phyloP scores from a whole-genome alignment of 2,329 filamentous ascomycete genomes.

The Ophiocordyceps australis region DNA sequence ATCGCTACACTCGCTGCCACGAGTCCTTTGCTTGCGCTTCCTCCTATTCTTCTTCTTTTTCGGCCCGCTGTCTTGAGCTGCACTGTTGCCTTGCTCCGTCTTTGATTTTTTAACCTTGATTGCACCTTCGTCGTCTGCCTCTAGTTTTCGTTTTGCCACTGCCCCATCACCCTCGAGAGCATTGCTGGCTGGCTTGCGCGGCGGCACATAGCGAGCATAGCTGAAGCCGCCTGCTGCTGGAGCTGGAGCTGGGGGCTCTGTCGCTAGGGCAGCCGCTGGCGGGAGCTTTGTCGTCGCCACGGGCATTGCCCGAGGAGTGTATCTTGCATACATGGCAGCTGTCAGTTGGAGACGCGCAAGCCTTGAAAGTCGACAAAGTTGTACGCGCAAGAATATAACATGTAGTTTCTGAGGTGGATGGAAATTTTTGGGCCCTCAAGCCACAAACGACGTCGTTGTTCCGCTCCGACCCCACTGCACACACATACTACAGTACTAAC shows the following conservation, averaged over 20 bases:
- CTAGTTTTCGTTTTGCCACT: conserved; percentile 22
- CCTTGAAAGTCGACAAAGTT: too few relatives aligned
- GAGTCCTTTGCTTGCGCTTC: conserved; percentile 14
- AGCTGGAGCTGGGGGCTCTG: conserved; percentile 2
- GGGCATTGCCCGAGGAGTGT: too few relatives aligned
- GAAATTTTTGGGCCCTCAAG: conserved; percentile 20
- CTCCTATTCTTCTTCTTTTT: conserved; percentile 14
- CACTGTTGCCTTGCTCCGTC: conserved; percentile 2
- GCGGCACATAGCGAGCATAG: conserved; percentile 24
- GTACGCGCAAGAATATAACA: too few relatives aligned
- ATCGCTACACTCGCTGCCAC: conserved; percentile 7
- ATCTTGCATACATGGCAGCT: conserved; percentile 23
- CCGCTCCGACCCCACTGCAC: too few relatives aligned
- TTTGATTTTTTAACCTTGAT: conserved; percentile 2
- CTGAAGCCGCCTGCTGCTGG: conserved; percentile 8
- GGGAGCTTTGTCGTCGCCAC: conserved; percentile 10
- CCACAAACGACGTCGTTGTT: too few relatives aligned
- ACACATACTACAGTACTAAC: too few relatives aligned
- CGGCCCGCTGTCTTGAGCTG: conserved; percentile 2
- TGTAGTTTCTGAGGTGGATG: too few relatives aligned
- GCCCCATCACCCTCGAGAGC: too few relatives aligned
- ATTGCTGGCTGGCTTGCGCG: conserved; percentile 7
- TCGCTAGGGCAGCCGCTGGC: conserved; percentile 1
- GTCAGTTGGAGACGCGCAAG: too few relatives aligned
- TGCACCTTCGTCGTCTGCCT: conserved; percentile 12